Conservation (phyloP, 1,284 basidiomycete genomes). For the Phlebopus sp. region DNA sequence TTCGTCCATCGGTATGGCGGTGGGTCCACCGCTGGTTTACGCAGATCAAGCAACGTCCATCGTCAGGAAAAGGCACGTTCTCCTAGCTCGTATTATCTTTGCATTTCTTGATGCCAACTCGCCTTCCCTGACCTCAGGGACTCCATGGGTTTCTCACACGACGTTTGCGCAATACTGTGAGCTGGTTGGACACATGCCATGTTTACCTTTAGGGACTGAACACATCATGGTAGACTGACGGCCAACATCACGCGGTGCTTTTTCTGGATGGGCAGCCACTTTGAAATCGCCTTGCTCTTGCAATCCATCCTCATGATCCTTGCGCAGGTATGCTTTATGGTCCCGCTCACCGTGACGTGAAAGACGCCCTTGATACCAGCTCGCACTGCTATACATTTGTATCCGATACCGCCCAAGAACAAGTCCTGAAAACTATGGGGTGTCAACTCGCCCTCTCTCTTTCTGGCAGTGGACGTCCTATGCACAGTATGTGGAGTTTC, state of each 20-base stretch:
- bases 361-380: slow-evolving; percentile 37
- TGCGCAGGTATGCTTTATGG: slow-evolving; percentile 55
- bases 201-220: slow-evolving; percentile 8
- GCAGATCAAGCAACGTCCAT: slow-evolving; percentile 77
- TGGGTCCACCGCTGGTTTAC: slow-evolving; percentile 67
- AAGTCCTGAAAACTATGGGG: slow-evolving; percentile 56
- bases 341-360: slow-evolving; percentile 13
- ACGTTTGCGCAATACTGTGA: slow-evolving; percentile 78
- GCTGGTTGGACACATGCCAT: slow-evolving; percentile 17
- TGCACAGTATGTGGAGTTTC: slow-evolving; percentile 76
- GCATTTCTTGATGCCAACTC: slow-evolving; percentile 20
- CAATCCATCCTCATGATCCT: slow-evolving; percentile 82
- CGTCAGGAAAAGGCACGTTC: slow-evolving; percentile 60
- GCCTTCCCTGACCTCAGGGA: slow-evolving; percentile 48
- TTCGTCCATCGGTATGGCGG: slow-evolving; percentile 52
- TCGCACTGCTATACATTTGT: slow-evolving; percentile 76
- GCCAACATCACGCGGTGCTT: slow-evolving; percentile 85
- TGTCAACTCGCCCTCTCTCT: slow-evolving; percentile 64
- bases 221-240: slow-evolving; percentile 48
- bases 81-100: slow-evolving; percentile 7
- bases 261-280: slow-evolving; percentile 82
- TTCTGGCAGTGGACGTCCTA: slow-evolving; percentile 89
- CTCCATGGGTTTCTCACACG: slow-evolving; percentile 80
- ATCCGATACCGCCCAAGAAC: slow-evolving; percentile 61
- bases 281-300: slow-evolving; percentile 72